Evolutionary conservation across 1,139 yeast species (phyloP), one percentile per base, ranked within the genome.

Genomic region (Hanseniaspora uvarum): DNA sequence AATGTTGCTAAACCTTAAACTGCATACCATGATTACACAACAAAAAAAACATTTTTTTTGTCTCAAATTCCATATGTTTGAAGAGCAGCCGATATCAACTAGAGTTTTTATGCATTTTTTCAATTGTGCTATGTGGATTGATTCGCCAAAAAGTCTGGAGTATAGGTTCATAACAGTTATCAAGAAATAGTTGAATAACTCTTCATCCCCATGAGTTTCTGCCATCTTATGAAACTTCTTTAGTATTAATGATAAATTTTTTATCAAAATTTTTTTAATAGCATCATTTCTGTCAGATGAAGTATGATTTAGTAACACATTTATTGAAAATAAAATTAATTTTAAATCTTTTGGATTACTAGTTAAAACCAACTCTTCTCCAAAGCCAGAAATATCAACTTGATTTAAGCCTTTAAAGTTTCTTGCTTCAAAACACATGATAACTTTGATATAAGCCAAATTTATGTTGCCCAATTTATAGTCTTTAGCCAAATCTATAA

Each of bases 1-100:
- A 14, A 46, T 37, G 36, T 24, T 36, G 8, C 12, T 26, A 18
- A 46, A 46, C 5, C 50, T 26, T 14, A 46, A 28, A 18, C 43
- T 14, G 26, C 43, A 36, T 3, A 37, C 28, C 16, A 37, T 23
- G 2, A 46, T 23, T 6, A 16, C 24, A 26, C 50, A 37, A 19
- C 50, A 46, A 28, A 26, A 46, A 14, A 46, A 46, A 7, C 41
- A 37, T 28, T 46, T 37, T 28, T 37, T 46, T 16, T 36, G 39
- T 46, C 43, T 36, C 11, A 11, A n/a, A 8, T 46, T 37, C 36
- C 39, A 26, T 10, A 24, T 26, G 18, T 16, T 37, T 6, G 39
- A 21, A 28, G 43, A 46, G 14, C 31, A 19, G 2, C 34, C 12
- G 10, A 46, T 19, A 2, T 24, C 36, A 4, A 14, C 28, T 7